Conservation (phyloP, 495 filamentous ascomycete genomes). For the Penicillium egyptiacum region DNA sequence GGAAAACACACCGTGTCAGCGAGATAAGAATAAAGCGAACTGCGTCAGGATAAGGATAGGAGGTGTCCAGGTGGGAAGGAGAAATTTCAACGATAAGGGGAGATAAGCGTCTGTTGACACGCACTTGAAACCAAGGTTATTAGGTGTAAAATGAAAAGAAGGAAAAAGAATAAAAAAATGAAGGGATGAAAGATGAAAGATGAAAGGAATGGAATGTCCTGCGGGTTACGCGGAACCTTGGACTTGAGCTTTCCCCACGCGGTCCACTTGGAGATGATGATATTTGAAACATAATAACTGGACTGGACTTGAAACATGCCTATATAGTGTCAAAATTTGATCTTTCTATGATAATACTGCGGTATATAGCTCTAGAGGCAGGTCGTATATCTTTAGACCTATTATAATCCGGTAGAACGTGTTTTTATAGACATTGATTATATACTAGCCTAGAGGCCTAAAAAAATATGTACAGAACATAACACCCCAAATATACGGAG, state of each 20-base stretch:
- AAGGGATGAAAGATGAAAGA: not conserved
- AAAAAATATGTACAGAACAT: constrained; percentile 18
- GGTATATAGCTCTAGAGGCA: too few species aligned
- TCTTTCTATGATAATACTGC: too few species aligned
- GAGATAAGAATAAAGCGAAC: constrained; percentile 6
- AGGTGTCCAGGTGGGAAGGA: constrained; percentile 9
- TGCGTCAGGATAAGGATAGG: constrained; percentile 11
- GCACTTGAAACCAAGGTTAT: not conserved
- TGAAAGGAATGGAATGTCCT: constrained; percentile 11
- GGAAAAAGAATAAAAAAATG: not conserved
- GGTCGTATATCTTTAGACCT: not conserved
- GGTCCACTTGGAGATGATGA: constrained; percentile 4
- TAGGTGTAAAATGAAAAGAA: not conserved
- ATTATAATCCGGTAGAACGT: not conserved
- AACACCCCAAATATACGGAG: not conserved
- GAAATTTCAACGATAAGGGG: constrained; percentile 1
- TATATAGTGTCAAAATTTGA: too few species aligned
- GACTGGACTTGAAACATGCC: not conserved
- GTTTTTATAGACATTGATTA: constrained; percentile 11
- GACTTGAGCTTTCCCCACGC: constrained; percentile 27
- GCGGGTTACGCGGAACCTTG: constrained; percentile 28
- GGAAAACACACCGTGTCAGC: not conserved
- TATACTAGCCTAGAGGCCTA: constrained; percentile 9
- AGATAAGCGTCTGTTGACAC: constrained; percentile 17
- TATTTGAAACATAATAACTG: not conserved